Evolutionary conservation across 495 filamentous ascomycete genomes (phyloP).

Genomic region (Hypoxylon lenormandii): DNA sequence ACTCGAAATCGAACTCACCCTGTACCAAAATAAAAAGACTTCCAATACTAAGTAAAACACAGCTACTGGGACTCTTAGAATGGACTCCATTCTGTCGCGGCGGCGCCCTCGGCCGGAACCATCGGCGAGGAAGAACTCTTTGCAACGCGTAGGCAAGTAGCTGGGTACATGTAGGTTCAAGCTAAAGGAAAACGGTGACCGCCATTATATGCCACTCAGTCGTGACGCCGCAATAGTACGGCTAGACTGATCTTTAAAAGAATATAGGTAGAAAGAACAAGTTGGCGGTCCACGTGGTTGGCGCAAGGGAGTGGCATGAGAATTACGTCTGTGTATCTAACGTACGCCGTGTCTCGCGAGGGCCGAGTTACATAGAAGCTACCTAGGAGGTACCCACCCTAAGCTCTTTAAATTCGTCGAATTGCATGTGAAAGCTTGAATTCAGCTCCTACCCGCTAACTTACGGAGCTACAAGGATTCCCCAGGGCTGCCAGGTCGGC

Average conservation of each 20-base stretch:
- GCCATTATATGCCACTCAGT: constrained; percentile 27
- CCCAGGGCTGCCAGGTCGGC: constrained; percentile 27
- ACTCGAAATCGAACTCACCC: constrained; percentile 58
- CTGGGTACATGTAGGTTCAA: constrained; percentile 3
- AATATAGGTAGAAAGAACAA: neutral
- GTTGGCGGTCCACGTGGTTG: neutral
- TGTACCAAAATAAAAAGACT: constrained; percentile 73
- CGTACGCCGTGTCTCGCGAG: neutral
- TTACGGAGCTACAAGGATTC: constrained; percentile 31
- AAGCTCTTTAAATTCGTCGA: neutral
- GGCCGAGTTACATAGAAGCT: constrained; percentile 23
- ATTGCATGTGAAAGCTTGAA: constrained; percentile 29
- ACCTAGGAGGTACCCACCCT: constrained; percentile 2
- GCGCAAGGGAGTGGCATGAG: constrained; percentile 3
- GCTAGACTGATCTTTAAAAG: neutral
- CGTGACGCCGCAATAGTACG: constrained; percentile 23
- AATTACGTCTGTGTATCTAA: neutral
- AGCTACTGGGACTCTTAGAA: constrained; percentile 58
- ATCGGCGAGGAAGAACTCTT: constrained; percentile 17
- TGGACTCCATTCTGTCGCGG: constrained; percentile 48
- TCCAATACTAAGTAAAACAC: constrained; percentile 69
- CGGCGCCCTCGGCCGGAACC: constrained; percentile 29
- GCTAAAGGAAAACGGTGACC: constrained; percentile 16
- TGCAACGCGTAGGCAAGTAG: constrained; percentile 2
- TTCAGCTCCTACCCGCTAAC: neutral